Conservation (phyloP, 2,329 filamentous ascomycete genomes). For the Aspergillaceae sp. region DNA sequence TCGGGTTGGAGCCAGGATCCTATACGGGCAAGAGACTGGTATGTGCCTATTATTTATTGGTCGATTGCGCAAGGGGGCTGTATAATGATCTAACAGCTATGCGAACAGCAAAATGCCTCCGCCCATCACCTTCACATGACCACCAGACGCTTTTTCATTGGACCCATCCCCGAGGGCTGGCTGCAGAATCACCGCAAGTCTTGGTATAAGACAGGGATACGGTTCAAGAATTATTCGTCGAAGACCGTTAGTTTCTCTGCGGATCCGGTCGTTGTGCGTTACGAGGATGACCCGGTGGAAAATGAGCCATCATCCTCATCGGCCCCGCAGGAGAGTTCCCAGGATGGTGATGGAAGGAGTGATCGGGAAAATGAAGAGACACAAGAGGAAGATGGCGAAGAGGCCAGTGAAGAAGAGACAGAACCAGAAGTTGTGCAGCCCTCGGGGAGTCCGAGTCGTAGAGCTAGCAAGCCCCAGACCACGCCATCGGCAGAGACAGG, state of each 20-base stretch:
- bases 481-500: constrained; percentile 1
- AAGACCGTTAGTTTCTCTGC: constrained; percentile 45
- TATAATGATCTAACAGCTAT: constrained; percentile 2
- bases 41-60: constrained; percentile 10
- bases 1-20: constrained; percentile 40
- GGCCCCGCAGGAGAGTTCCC: constrained; percentile 4
- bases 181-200: constrained; percentile 54
- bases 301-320: constrained; percentile 11
- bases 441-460: constrained; percentile 1
- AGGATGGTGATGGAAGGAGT: constrained; percentile 9
- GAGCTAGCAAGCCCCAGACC: constrained; percentile 7
- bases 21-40: constrained; percentile 49
- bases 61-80: not conserved
- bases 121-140: constrained; percentile 55
- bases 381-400: constrained; percentile 6
- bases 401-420: constrained; percentile 4
- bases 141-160: constrained; percentile 55
- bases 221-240: constrained; percentile 40
- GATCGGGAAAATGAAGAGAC: constrained; percentile 10
- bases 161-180: constrained; percentile 58
- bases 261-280: constrained; percentile 36
- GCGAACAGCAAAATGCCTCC: constrained; percentile 49
- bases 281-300: constrained; percentile 21
- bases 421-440: not conserved
- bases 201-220: constrained; percentile 48